Evolutionary conservation across 2,329 filamentous ascomycete genomes (phyloP).

Genomic region (Scedosporium aurantiacum): DNA sequence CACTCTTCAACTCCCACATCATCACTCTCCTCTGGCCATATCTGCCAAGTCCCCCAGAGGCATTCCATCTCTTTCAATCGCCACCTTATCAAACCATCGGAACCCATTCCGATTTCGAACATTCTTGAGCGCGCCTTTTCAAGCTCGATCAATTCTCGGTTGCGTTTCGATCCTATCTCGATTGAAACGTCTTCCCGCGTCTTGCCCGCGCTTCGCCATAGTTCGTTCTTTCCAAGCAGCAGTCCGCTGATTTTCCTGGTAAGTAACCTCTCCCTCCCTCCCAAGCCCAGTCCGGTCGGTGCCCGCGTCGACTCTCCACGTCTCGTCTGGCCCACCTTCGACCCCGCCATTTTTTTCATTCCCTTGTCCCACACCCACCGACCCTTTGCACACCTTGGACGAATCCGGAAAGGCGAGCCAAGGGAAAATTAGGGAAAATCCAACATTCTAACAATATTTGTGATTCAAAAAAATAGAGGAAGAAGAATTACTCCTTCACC

Average conservation of each 20-base stretch:
- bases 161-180: background rate
- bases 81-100: background rate
- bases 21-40: background rate
- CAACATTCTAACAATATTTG: background rate
- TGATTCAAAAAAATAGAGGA: conserved; percentile 13
- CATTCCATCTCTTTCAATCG: background rate
- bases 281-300: background rate
- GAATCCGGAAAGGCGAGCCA: conserved; percentile 18
- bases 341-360: conserved; percentile 15
- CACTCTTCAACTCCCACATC: conserved; percentile 11
- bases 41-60: background rate
- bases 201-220: background rate
- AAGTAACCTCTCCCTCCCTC: background rate
- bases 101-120: background rate
- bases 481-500: conserved; percentile 17
- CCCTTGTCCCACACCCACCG: conserved; percentile 11
- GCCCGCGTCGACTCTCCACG: conserved; percentile 1
- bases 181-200: background rate
- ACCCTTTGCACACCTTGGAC: conserved; percentile 20
- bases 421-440: conserved; percentile 7
- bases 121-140: background rate
- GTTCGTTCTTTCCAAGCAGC: background rate
- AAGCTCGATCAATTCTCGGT: background rate
- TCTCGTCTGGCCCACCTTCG: conserved; percentile 6
- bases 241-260: background rate